Evolutionary conservation across 768 basidiomycete species (phyloP).

Genomic region (Kwoniella sp.): DNA sequence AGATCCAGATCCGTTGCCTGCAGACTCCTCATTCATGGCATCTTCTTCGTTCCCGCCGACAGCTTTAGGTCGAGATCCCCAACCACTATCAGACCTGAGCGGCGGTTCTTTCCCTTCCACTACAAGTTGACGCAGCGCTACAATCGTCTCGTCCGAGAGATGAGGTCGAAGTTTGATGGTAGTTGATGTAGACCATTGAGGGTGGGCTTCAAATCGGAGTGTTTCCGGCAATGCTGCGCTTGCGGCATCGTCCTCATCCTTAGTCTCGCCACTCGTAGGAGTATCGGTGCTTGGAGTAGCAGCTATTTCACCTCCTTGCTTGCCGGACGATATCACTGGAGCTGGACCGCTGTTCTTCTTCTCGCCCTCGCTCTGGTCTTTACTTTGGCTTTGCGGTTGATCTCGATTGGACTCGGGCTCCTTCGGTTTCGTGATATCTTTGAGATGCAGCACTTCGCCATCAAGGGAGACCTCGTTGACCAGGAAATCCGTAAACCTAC

Average conservation of each 20-base stretch:
- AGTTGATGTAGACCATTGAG: conserved; percentile 36
- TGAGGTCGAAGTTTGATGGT: conserved; percentile 63
- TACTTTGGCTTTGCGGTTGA: not conserved
- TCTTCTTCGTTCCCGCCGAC: conserved; percentile 23
- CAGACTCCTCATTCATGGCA: conserved; percentile 35
- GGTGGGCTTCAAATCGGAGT: conserved; percentile 36
- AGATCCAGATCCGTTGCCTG: conserved; percentile 4
- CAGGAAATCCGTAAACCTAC: conserved; percentile 93
- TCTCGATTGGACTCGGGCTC: conserved; percentile 54
- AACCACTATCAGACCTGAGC: conserved; percentile 72
- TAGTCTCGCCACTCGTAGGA: conserved; percentile 55
- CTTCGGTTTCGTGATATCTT: conserved; percentile 73
- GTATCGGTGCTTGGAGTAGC: not conserved
- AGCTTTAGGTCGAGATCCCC: conserved; percentile 58
- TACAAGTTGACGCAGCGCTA: conserved; percentile 70
- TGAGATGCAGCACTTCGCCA: conserved; percentile 76
- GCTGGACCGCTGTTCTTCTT: not conserved
- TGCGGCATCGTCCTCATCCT: conserved; percentile 43
- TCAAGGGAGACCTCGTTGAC: conserved; percentile 88
- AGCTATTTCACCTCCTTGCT: not conserved
- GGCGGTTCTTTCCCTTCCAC: conserved; percentile 81
- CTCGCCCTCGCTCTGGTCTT: not conserved
- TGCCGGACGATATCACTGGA: not conserved
- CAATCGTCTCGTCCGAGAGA: conserved; percentile 66
- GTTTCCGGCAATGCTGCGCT: conserved; percentile 40